Percentiles rank a stretch among this genome's conserved stretches.
Evolutionary conservation across 169 alveolate species (phyloP).

Genomic region (Plasmodium relictum): DNA sequence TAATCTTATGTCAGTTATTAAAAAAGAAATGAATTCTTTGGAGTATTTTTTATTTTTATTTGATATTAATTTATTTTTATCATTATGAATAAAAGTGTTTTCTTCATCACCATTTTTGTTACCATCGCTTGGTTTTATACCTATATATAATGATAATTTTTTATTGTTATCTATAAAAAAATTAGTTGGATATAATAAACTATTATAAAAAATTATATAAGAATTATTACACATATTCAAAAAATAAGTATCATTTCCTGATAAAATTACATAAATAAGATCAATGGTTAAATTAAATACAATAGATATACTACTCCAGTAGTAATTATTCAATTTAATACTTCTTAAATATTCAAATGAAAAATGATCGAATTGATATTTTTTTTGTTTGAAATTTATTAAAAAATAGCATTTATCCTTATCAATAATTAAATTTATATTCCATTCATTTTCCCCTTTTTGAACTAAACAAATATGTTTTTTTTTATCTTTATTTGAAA

Average conservation of each 20-base stretch:
- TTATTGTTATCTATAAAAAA: conserved; percentile 9
- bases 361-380: conserved; percentile 44
- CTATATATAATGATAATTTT: conserved; percentile 21
- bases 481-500: conserved; percentile 6
- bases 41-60: background rate
- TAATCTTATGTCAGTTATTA: conserved; percentile 39
- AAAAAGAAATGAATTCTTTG: conserved; percentile 18
- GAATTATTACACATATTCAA: background rate
- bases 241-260: conserved; percentile 48
- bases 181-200: conserved; percentile 48
- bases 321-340: conserved; percentile 7
- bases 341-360: conserved; percentile 28
- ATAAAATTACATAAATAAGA: conserved; percentile 45
- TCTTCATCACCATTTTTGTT: background rate
- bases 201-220: conserved; percentile 51
- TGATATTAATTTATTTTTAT: background rate
- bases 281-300: conserved; percentile 52
- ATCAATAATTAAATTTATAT: conserved; percentile 23
- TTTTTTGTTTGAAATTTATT: conserved; percentile 29
- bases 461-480: conserved; percentile 42
- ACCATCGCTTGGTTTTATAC: conserved; percentile 4
- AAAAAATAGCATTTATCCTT: conserved; percentile 46
- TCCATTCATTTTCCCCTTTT: conserved; percentile 67
- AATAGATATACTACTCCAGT: conserved; percentile 49
- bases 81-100: background rate